phyloP scores from a whole-genome alignment of 768 basidiomycete species.

The Phanerochaete carnosa region DNA sequence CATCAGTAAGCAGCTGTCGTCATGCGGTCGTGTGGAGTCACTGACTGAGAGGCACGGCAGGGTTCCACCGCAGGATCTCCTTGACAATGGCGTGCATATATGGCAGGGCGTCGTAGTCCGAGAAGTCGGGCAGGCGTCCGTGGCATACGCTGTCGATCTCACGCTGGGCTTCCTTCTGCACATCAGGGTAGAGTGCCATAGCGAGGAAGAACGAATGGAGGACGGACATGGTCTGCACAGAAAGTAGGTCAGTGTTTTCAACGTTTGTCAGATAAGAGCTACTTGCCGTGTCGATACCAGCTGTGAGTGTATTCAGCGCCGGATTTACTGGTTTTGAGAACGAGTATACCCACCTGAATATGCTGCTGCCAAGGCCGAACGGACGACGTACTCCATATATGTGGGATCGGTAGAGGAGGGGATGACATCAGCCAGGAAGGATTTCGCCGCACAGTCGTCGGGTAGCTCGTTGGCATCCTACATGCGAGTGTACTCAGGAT shows the following conservation, averaged over 20 bases:
- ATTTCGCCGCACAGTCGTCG: slow-evolving; percentile 25
- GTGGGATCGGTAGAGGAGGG: background rate
- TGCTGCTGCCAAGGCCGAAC: background rate
- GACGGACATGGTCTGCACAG: slow-evolving; percentile 23
- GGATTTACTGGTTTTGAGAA: background rate
- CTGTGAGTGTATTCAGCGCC: background rate
- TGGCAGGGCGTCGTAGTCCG: slow-evolving; percentile 15
- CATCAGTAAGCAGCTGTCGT: background rate
- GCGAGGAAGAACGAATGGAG: slow-evolving; percentile 33
- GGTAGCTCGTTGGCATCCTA: slow-evolving; percentile 26
- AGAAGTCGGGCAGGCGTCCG: slow-evolving; percentile 23
- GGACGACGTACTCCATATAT: background rate
- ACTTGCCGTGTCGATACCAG: background rate
- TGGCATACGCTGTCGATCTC: slow-evolving; percentile 25
- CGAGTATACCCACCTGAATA: background rate
- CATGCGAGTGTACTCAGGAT: too few relatives aligned
- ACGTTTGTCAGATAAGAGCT: background rate
- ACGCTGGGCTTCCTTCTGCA: slow-evolving; percentile 23
- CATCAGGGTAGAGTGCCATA: slow-evolving; percentile 34
- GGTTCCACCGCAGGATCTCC: slow-evolving; percentile 13
- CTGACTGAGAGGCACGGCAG: slow-evolving; percentile 9
- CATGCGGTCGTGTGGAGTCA: background rate
- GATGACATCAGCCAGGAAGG: background rate
- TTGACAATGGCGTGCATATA: slow-evolving; percentile 2
- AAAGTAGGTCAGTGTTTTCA: background rate